A percentile compares a stretch with the other conserved stretches of the same genome.
phyloP scores from a whole-genome alignment of 768 basidiomycete genomes.

The Nevesoporus exiguus region DNA sequence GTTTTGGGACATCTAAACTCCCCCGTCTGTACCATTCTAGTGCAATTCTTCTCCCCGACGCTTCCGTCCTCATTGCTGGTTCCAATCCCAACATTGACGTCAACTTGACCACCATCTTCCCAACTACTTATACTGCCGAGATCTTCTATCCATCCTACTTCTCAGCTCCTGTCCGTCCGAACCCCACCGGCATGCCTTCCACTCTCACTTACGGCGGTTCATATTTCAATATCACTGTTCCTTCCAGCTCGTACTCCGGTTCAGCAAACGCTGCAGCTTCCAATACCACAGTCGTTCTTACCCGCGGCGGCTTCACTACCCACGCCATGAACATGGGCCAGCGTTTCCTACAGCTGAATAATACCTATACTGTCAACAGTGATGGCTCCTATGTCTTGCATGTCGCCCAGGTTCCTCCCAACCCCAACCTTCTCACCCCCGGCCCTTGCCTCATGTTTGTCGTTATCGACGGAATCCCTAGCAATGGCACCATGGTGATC shows the following conservation, averaged over 20 bases:
- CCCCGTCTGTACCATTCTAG: conserved; percentile 85
- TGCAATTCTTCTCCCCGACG: conserved; percentile 86
- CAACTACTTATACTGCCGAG: conserved; percentile 80
- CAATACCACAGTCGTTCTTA: conserved; percentile 70
- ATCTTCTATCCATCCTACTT: conserved; percentile 93
- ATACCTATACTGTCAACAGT: conserved; percentile 75
- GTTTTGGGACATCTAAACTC: conserved; percentile 49
- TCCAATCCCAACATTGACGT: conserved; percentile 93
- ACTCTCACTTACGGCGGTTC: conserved; percentile 81
- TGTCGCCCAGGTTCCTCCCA: conserved; percentile 79
- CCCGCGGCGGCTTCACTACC: conserved; percentile 68
- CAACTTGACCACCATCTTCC: conserved; percentile 55
- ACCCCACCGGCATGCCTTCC: conserved; percentile 64
- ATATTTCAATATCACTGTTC: conserved; percentile 72
- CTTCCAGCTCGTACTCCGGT: conserved; percentile 62
- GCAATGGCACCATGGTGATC: conserved; percentile 70
- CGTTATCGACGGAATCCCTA: conserved; percentile 81
- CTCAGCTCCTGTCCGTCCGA: conserved; percentile 62
- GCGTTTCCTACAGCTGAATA: conserved; percentile 79
- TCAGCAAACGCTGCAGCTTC: conserved; percentile 64
- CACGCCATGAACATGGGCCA: conserved; percentile 51
- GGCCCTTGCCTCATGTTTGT: conserved; percentile 86
- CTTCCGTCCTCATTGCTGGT: conserved; percentile 83
- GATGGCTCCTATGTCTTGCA: conserved; percentile 79
- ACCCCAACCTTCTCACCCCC: conserved; percentile 83